Evolutionary conservation across 495 filamentous ascomycete genomes (phyloP), one percentile per base, ranked within the genome.

Genomic region (Aspergillus diversus): DNA sequence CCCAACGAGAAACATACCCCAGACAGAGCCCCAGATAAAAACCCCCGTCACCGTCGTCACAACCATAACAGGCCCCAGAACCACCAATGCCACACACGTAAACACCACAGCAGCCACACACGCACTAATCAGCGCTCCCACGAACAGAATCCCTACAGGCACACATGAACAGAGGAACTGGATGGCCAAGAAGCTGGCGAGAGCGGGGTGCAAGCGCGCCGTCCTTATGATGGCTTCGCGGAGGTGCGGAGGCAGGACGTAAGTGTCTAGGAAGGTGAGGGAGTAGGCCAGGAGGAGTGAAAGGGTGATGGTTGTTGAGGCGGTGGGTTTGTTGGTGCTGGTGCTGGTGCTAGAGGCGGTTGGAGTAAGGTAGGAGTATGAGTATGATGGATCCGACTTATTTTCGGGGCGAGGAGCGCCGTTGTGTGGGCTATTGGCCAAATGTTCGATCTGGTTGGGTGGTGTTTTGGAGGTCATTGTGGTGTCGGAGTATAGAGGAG

Each of bases 31-130:
- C 87, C 88, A 92, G 58, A 88, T 63, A 55, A 84, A 80, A 2
- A 83, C 72, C 9, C 82, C 87, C 32, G 82, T 67, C 58, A 77
- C 71, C 16, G 78, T 81, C 5, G 86, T 89, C 33, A 87, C 59
- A 74, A 87, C 84, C 34, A 92, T 67, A 7, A 84, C 83, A 0
- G 88, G 89, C 5, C 89, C 73, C 48, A 92, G 77, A 55, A 92
- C 64, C 55, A 89, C 66, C 31, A 88, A 75, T n/a, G 85, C 88
- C 73, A 87, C 84, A 55, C 86, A 77, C 7, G 82, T 82, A 75
- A 90, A 88, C 62, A 87, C 57, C 50, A 80, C 67, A 5, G 80
- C 81, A 27, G 72, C 80, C 21, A 85, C 65, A 1, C 79, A 39
- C 17, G 73, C 82, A 37, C 81, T 60, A 57, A 84, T 48, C 7